phyloP scores from a whole-genome alignment of 1,284 basidiomycete genomes.

The Apiotrichum veenhuisii region DNA sequence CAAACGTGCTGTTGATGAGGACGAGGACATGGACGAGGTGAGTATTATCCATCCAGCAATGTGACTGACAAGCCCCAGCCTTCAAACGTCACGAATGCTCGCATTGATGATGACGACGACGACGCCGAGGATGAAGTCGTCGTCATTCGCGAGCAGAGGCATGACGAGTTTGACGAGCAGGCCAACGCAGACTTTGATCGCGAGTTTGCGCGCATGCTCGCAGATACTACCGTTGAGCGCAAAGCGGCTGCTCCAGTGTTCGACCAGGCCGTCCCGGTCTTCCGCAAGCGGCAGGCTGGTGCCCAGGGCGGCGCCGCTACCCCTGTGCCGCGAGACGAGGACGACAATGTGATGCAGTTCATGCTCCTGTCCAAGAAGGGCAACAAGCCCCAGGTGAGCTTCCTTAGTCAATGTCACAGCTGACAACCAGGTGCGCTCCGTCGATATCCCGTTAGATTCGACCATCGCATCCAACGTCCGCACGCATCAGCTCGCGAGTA shows the following conservation, averaged over 20 bases:
- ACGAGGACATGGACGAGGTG: constrained; percentile 64
- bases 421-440: constrained; percentile 63
- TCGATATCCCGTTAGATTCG: constrained; percentile 81
- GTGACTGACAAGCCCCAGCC: background rate
- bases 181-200: constrained; percentile 91
- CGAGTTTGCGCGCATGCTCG: constrained; percentile 92
- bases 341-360: constrained; percentile 70
- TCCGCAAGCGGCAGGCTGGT: constrained; percentile 60
- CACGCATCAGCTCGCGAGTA: constrained; percentile 82
- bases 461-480: constrained; percentile 83
- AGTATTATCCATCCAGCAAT: background rate
- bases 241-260: constrained; percentile 76
- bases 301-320: constrained; percentile 39
- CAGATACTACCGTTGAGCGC: constrained; percentile 75
- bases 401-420: background rate
- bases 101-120: constrained; percentile 21
- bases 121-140: constrained; percentile 62
- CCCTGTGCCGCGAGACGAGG: background rate
- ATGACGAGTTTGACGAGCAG: constrained; percentile 59
- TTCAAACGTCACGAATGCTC: background rate
- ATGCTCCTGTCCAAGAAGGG: constrained; percentile 90
- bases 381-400: constrained; percentile 78
- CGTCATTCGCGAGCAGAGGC: constrained; percentile 54
- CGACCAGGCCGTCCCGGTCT: constrained; percentile 70
- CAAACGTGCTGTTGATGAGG: constrained; percentile 66